These are phyloP conservation scores for Bromus sterilis DNA, from an alignment of 176 grass and related monocot species.

Conservation along the genomic window DNA sequence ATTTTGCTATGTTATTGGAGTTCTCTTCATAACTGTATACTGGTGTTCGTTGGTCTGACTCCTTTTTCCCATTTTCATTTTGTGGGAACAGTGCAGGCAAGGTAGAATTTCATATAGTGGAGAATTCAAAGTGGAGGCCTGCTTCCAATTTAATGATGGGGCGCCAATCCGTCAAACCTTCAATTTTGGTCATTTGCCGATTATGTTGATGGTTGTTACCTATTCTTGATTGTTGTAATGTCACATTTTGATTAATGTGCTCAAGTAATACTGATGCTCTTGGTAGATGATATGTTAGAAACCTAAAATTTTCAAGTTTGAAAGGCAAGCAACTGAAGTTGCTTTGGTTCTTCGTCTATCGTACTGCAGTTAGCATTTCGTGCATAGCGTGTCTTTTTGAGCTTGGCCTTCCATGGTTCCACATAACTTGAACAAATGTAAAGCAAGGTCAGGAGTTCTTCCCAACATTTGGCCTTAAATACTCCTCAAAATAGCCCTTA, in stretches of 20 bases:
- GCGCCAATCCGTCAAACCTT: conserved; percentile 47
- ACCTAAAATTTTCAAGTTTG: not conserved
- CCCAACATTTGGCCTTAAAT: not conserved
- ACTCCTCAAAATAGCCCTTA: not conserved
- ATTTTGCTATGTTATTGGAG: conserved; percentile 6
- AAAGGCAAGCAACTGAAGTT: not conserved
- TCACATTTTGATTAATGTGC: not conserved
- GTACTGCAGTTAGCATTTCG: not conserved
- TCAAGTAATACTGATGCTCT: not conserved
- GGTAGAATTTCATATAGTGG: conserved; percentile 61
- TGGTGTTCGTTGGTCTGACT: not conserved
- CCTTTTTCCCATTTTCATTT: conserved; percentile 22
- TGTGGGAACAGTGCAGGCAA: conserved; percentile 65
- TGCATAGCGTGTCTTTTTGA: not conserved
- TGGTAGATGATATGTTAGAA: not conserved
- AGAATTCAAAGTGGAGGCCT: conserved; percentile 48
- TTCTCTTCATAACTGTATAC: not conserved
- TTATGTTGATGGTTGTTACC: conserved; percentile 86
- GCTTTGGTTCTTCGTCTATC: not conserved
- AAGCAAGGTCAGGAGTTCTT: not conserved
- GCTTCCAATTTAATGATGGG: conserved; percentile 51
- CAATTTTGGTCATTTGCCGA: conserved; percentile 80
- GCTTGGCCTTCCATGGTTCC: not conserved
- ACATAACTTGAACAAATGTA: not conserved
- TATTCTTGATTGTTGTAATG: not conserved